Conservation (phyloP, 257 asterid species). For the Fraxinus americana region DNA sequence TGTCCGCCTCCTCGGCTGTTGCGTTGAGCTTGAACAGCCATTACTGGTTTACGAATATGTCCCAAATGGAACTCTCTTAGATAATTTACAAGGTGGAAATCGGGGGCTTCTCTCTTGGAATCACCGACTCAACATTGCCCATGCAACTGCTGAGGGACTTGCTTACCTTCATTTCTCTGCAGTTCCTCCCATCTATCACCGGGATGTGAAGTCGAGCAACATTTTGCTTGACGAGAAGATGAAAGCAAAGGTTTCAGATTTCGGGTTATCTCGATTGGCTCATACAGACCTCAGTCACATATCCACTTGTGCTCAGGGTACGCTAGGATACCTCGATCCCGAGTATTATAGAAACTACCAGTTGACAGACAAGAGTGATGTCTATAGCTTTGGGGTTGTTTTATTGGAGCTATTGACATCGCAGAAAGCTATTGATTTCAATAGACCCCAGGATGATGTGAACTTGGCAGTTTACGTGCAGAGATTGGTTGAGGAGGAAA, state of each 20-base stretch:
- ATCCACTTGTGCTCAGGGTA: conserved; percentile 95
- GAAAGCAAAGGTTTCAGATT: conserved; percentile 79
- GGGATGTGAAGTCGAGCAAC: conserved; percentile 92
- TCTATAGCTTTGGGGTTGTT: conserved; percentile 89
- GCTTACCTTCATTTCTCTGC: conserved; percentile 94
- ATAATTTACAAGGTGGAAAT: conserved; percentile 47
- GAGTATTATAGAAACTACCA: conserved; percentile 89
- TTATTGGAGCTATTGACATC: conserved; percentile 83
- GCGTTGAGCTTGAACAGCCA: conserved; percentile 91
- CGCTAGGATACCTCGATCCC: conserved; percentile 91
- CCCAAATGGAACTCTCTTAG: conserved; percentile 63
- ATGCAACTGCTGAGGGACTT: conserved; percentile 78
- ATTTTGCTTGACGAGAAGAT: conserved; percentile 70
- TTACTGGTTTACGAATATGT: conserved; percentile 80
- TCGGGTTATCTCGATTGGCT: conserved; percentile 81
- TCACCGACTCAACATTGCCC: conserved; percentile 61
- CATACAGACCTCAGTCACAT: conserved; percentile 87
- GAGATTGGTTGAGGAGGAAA: conserved; percentile 82
- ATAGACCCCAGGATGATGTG: conserved; percentile 66
- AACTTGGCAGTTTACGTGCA: conserved; percentile 80
- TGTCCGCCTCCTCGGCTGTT: conserved; percentile 83
- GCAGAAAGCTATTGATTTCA: conserved; percentile 83
- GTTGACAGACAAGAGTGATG: conserved; percentile 89
- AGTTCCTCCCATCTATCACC: conserved; percentile 81
- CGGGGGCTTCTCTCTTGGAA: conserved; percentile 53